phyloP scores from a whole-genome alignment of 169 alveolate species.

The Sarcocystis neurona region DNA sequence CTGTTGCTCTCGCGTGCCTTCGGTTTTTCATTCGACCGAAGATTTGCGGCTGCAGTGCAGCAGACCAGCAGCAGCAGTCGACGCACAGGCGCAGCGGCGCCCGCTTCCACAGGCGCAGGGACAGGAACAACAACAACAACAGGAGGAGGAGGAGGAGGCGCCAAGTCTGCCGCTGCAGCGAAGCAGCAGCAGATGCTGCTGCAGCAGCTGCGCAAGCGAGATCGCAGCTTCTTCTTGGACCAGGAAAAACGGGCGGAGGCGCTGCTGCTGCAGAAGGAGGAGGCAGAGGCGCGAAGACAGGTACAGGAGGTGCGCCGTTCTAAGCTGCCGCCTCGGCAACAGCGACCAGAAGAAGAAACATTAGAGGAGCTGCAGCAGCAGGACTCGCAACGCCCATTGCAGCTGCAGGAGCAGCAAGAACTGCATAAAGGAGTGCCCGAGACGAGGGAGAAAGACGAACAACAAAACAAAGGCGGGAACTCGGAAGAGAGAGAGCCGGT shows the following conservation, averaged over 20 bases:
- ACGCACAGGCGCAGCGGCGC: neutral
- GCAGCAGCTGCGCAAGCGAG: slow-evolving; percentile 33
- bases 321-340: too few relatives aligned
- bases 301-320: too few relatives aligned
- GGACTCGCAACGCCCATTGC: slow-evolving; percentile 33
- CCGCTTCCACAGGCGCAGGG: neutral
- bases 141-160: slow-evolving; percentile 30
- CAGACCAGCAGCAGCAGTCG: neutral
- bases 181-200: slow-evolving; percentile 47
- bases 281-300: neutral
- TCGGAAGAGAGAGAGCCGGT: slow-evolving; percentile 16
- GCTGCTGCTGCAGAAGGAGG: neutral
- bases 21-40: slow-evolving; percentile 52
- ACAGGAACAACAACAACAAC: slow-evolving; percentile 9
- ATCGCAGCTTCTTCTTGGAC: neutral
- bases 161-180: slow-evolving; percentile 7
- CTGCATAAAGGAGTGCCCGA: slow-evolving; percentile 56
- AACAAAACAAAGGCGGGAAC: slow-evolving; percentile 33
- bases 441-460: neutral
- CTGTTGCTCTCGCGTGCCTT: slow-evolving; percentile 43
- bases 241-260: neutral
- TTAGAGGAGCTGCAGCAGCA: too few relatives aligned
- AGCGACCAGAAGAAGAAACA: too few relatives aligned
- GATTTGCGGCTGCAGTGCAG: slow-evolving; percentile 45
- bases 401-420: slow-evolving; percentile 56